Evolutionary conservation across 441 rosid species (phyloP), one percentile per base, ranked within the genome.

Genomic region (Arabidopsis hybrid): DNA sequence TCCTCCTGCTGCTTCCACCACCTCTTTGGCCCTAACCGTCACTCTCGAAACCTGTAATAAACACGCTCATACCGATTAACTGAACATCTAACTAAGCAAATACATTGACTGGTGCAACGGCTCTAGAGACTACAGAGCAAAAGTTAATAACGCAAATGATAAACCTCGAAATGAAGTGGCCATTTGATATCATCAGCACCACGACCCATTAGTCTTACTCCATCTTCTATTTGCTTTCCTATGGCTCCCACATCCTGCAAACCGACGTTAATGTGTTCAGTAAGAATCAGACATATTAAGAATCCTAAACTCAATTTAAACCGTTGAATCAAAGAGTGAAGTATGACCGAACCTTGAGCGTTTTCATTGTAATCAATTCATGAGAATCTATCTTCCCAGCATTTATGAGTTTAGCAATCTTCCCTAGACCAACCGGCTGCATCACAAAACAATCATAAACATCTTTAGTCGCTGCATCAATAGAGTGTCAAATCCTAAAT

Each of bases 381-480:
- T 91, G 96, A 13, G 97, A 95, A 81, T 92, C 99, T 43, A 95
- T 95, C 85, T 91, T 81, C 81, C 99, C 97, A 34, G 88, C 90
- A 65, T 95, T 92, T 69, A 95, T 95, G 72, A 92, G 91, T 67
- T 83, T 83, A 36, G 95, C 97, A 32, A 92, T 92, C 88, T 92
- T 95, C 31, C 97, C 95, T 81, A 95, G 67, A n/a, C 99, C 97
- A 29, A 89, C 96, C 0, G 97, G 99, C 99, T 95, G 94, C 83
- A 72, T 17, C 40, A 51, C 18, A 67, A 53, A 67, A 60, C 46
- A 72, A 71, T 17, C 63, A 77, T 40, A 58, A 21, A 32, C 49
- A 65, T 64, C 62, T 57, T 67, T 58, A 64, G 67, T 46, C 14
- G 7, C 49, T 14, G 10, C 69, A 42, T 52, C 47, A 40, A 18